Percentiles rank a stretch among this genome's conserved stretches.
phyloP scores from a whole-genome alignment of 768 basidiomycete species.

The Hypholoma sublateritium region DNA sequence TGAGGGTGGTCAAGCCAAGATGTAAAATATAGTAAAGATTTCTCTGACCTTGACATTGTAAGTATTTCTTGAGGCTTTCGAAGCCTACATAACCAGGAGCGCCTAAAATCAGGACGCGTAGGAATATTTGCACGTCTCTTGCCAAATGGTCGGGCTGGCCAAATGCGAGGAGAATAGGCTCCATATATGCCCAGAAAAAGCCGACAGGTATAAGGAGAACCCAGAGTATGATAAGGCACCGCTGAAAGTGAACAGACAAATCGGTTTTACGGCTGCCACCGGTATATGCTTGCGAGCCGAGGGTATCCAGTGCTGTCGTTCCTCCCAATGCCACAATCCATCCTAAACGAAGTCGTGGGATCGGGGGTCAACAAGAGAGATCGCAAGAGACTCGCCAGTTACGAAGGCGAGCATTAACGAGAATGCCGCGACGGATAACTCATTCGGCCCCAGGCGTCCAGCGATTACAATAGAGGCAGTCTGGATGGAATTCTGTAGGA shows the following conservation, averaged over 20 bases:
- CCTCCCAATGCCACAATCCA: conserved; percentile 79
- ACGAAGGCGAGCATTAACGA: conserved; percentile 78
- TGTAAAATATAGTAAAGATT: background rate
- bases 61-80: conserved; percentile 76
- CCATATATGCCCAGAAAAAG: conserved; percentile 62
- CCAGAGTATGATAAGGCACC: conserved; percentile 67
- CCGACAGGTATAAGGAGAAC: conserved; percentile 62
- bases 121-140: conserved; percentile 59
- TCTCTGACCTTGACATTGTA: conserved; percentile 71
- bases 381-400: conserved; percentile 58
- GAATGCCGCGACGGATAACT: conserved; percentile 71
- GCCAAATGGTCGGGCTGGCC: conserved; percentile 62
- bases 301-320: conserved; percentile 75
- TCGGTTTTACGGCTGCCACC: conserved; percentile 59
- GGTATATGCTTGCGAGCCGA: conserved; percentile 78
- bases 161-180: conserved; percentile 59
- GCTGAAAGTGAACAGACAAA: conserved; percentile 69
- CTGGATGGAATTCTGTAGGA: conserved; percentile 74
- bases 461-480: conserved; percentile 62
- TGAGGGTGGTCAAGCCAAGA: background rate
- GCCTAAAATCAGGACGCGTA: conserved; percentile 62
- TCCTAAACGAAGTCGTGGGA: conserved; percentile 56
- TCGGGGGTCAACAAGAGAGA: conserved; percentile 32
- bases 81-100: conserved; percentile 77
- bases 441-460: conserved; percentile 67